Percentiles rank a stretch among this genome's conserved stretches.
These are phyloP conservation scores for Talaromyces thailandensis DNA, from an alignment of 495 filamentous ascomycete genomes.

Conservation along the genomic window DNA sequence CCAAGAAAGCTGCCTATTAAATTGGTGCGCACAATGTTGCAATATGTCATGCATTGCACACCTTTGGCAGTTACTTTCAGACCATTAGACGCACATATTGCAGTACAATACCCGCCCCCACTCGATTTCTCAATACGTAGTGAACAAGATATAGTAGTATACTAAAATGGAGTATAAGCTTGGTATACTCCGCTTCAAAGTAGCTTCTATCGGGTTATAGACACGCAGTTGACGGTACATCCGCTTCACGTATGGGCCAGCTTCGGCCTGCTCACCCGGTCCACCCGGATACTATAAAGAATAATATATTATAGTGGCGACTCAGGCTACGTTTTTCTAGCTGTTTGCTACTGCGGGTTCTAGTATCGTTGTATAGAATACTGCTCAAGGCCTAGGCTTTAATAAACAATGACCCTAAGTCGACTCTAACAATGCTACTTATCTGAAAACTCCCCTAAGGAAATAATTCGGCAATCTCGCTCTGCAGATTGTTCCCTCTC, in stretches of 20 bases:
- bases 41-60: no score
- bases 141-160: not conserved
- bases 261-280: not conserved
- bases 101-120: no score
- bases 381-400: not conserved
- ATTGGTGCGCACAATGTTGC: no score
- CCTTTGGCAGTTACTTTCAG: no score
- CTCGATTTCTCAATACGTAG: no score
- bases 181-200: not conserved
- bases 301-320: not conserved
- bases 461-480: not conserved
- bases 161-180: not conserved
- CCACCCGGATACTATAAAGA: not conserved
- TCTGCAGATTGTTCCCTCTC: not conserved
- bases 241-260: not conserved
- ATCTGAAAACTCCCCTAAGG: not conserved
- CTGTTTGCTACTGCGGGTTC: not conserved
- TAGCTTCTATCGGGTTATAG: not conserved
- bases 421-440: not conserved
- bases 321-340: not conserved
- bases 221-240: not conserved
- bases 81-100: no score
- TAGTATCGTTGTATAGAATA: not conserved
- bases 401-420: not conserved
- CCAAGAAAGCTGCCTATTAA: no score